These are phyloP conservation scores for Candida tropicalis DNA, from an alignment of 1,139 yeast genomes.

Conservation along the genomic window DNA sequence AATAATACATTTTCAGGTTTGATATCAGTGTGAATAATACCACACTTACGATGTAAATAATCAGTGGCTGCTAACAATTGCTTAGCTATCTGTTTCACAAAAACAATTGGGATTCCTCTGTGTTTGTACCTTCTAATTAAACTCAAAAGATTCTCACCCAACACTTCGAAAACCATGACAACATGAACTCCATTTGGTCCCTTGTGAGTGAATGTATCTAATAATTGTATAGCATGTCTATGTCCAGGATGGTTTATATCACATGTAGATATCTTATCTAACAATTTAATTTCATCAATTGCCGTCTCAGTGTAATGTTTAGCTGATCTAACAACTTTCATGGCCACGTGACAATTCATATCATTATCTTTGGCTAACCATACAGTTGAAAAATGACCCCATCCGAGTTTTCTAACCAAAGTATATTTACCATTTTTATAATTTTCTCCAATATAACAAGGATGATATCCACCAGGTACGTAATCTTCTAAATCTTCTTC, in stretches of 20 bases:
- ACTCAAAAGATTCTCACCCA: constrained; percentile 80
- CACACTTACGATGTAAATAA: constrained; percentile 80
- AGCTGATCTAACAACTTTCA: constrained; percentile 81
- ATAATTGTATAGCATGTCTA: constrained; percentile 61
- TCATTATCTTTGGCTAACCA: constrained; percentile 58
- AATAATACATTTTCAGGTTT: constrained; percentile 89
- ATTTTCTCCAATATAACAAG: constrained; percentile 74
- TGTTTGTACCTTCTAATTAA: constrained; percentile 68
- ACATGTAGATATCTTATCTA: constrained; percentile 48
- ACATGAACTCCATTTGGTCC: constrained; percentile 81
- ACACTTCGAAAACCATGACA: constrained; percentile 86
- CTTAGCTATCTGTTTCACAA: constrained; percentile 80
- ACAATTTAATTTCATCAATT: constrained; percentile 74
- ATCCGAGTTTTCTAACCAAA: constrained; percentile 68
- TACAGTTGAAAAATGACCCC: constrained; percentile 57
- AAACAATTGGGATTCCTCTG: constrained; percentile 71
- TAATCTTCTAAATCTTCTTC: constrained; percentile 77
- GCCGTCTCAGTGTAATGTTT: constrained; percentile 83
- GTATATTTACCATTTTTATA: constrained; percentile 64
- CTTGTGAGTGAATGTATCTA: constrained; percentile 66
- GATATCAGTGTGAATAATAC: constrained; percentile 88
- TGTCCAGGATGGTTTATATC: constrained; percentile 66
- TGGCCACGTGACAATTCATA: constrained; percentile 69
- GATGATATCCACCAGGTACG: constrained; percentile 84
- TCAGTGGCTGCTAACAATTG: constrained; percentile 78